A percentile compares a stretch with the other conserved stretches of the same genome.
phyloP scores from a whole-genome alignment of 2,329 filamentous ascomycete species.

The Septoria petroselini region DNA sequence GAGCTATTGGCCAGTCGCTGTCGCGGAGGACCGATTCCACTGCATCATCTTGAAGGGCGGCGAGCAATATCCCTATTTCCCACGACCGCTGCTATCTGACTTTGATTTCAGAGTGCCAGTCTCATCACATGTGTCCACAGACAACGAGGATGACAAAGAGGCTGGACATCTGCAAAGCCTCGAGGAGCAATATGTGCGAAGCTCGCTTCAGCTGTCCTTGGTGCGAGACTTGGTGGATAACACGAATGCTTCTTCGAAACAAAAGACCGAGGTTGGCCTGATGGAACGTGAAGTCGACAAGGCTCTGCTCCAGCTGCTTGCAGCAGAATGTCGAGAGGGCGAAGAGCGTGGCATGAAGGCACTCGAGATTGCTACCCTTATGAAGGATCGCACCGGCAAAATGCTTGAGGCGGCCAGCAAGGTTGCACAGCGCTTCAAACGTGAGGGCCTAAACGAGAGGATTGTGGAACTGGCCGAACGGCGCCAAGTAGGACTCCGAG shows the following conservation, averaged over 20 bases:
- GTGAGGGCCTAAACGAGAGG: constrained; percentile 79
- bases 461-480: constrained; percentile 80
- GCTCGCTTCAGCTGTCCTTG: constrained; percentile 68
- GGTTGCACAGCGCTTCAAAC: constrained; percentile 80
- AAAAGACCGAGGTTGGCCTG: constrained; percentile 64
- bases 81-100: constrained; percentile 81
- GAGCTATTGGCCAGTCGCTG: constrained; percentile 90
- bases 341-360: constrained; percentile 95
- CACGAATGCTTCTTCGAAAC: constrained; percentile 61
- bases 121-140: constrained; percentile 49
- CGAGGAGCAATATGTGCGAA: constrained; percentile 78
- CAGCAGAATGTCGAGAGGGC: constrained; percentile 83
- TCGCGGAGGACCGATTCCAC: constrained; percentile 88
- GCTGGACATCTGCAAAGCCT: constrained; percentile 55
- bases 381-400: constrained; percentile 78
- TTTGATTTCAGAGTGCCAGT: constrained; percentile 89
- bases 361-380: constrained; percentile 80
- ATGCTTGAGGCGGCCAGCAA: constrained; percentile 91
- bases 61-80: constrained; percentile 90
- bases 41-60: constrained; percentile 98
- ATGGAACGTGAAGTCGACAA: constrained; percentile 87
- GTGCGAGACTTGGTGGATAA: constrained; percentile 70
- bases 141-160: constrained; percentile 42
- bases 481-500: constrained; percentile 60
- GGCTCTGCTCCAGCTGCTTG: constrained; percentile 81